phyloP scores from a whole-genome alignment of 306 rosid genomes.

The Macrotyloma uniflorum region DNA sequence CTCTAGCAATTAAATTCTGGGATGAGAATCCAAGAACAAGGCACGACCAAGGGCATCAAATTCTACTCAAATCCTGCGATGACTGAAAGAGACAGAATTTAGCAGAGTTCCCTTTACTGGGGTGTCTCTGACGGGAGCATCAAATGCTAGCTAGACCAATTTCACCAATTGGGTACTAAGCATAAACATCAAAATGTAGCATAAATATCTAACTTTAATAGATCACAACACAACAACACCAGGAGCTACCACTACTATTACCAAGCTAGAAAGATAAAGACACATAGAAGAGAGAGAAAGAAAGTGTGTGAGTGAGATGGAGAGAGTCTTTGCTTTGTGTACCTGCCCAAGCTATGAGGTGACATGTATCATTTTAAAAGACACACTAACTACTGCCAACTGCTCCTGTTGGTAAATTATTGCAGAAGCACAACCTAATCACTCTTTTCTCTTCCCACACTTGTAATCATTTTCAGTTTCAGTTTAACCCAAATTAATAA shows the following conservation, averaged over 20 bases:
- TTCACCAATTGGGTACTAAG: conserved; percentile 54
- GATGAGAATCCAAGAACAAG: conserved; percentile 51
- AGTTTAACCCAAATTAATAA: conserved; percentile 24
- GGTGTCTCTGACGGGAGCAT: conserved; percentile 47
- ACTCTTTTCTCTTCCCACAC: conserved; percentile 31
- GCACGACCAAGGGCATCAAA: conserved; percentile 51
- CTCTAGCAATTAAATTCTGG: conserved; percentile 50
- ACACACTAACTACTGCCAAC: conserved; percentile 88
- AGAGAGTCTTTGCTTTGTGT: conserved; percentile 40
- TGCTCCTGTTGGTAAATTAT: conserved; percentile 81
- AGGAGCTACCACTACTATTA: conserved; percentile 23
- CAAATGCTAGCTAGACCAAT: conserved; percentile 53
- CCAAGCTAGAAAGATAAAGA: conserved; percentile 49
- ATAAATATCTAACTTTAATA: conserved; percentile 63
- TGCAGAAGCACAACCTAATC: conserved; percentile 65
- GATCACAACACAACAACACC: conserved; percentile 48
- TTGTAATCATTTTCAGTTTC: conserved; percentile 24
- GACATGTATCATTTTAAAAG: conserved; percentile 81
- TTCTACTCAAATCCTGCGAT: conserved; percentile 53
- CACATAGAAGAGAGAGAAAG: background rate
- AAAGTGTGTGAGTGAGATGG: background rate
- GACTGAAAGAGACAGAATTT: conserved; percentile 52
- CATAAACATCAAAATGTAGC: conserved; percentile 57
- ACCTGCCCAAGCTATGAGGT: conserved; percentile 68
- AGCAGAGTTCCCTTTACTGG: conserved; percentile 41